Evolutionary conservation across 2,329 filamentous ascomycete species (phyloP), one percentile per base, ranked within the genome.

Genomic region (Neoascochyta sp.): DNA sequence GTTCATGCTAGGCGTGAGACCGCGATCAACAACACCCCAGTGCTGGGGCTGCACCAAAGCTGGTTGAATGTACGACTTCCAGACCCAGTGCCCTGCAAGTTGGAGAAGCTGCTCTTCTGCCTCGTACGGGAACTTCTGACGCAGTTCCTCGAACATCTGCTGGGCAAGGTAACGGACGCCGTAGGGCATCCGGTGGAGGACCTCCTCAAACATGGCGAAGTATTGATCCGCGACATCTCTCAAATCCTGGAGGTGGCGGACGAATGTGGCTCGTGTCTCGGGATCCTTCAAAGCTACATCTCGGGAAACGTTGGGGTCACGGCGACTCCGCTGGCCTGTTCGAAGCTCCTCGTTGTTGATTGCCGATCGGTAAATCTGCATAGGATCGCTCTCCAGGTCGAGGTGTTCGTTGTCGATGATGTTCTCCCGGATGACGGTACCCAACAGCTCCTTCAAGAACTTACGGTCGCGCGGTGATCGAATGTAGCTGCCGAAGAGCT

Each of bases 261-360:
- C 94, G 60, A 98, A 98, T 15, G 89, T 81, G 38, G 84, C 81
- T 50, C 90, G 79, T 1, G 92, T 96, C 63, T 98, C 92, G 1
- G 83, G 83, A 54, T 98, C 92, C 47, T 89, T 83, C 60, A 98
- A 95, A n/a, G 92, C 92, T 47, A 93, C 75, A 59, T 98, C 92
- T 41, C 89, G 79, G 1, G 87, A 83, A 18, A 98, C 82, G 47
- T 95, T 88, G 9, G 86, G 78, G 18, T 81, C 84, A 41, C 92
- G 77, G 27, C 76, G 77, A 59, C 89, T 95, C 12, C 86, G 80
- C 44, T 80, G 79, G 4, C 92, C 92, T 0, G 92, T 98, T 11
- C 87, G 81, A 14, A 98, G 78, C 65, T 98, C 92, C 63, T 96
- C 90, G 51, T 98, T 95, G 67, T 93, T 96, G 66, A 98, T 93